phyloP scores from a whole-genome alignment of 2,329 filamentous ascomycete species.

The Pseudogymnoascus sp. region DNA sequence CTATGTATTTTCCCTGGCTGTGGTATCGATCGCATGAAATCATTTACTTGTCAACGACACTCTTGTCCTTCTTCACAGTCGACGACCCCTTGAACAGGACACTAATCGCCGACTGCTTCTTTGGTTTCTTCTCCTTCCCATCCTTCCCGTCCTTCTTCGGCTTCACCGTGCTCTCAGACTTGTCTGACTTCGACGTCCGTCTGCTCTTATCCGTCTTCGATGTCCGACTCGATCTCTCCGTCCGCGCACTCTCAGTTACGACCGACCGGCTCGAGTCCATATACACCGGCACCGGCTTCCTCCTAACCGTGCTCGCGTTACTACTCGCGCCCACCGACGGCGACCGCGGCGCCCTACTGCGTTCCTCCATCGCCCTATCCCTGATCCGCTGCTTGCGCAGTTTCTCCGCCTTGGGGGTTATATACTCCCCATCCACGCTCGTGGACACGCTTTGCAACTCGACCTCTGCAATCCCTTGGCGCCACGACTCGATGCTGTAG shows the following conservation, averaged over 20 bases:
- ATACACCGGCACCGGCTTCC: slow-evolving; percentile 1
- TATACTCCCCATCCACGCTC: slow-evolving; percentile 29
- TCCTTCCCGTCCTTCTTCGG: not conserved
- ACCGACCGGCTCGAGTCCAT: slow-evolving; percentile 12
- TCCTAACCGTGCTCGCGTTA: not conserved
- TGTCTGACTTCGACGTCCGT: slow-evolving; percentile 18
- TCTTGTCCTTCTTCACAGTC: not conserved
- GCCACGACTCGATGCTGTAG: slow-evolving; percentile 28
- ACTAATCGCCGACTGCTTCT: slow-evolving; percentile 4
- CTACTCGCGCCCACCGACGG: not conserved
- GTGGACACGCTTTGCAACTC: slow-evolving; percentile 25
- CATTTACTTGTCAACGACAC: not conserved
- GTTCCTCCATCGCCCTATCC: slow-evolving; percentile 21
- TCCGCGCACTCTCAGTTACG: slow-evolving; percentile 15
- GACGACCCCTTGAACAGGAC: not conserved
- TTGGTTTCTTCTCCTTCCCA: not conserved
- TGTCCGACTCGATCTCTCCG: slow-evolving; percentile 26
- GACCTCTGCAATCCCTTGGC: slow-evolving; percentile 27
- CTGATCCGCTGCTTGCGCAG: slow-evolving; percentile 22
- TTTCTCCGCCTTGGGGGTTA: slow-evolving; percentile 27
- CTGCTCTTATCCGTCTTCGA: slow-evolving; percentile 16
- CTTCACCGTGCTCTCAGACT: slow-evolving; percentile 10
- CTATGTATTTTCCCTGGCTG: not conserved
- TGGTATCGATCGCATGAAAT: slow-evolving; percentile 3
- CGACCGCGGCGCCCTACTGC: slow-evolving; percentile 12